A percentile compares a stretch with the other conserved stretches of the same genome.
Conservation (phyloP, 345 rosid species). For the Kandelia obovata region DNA sequence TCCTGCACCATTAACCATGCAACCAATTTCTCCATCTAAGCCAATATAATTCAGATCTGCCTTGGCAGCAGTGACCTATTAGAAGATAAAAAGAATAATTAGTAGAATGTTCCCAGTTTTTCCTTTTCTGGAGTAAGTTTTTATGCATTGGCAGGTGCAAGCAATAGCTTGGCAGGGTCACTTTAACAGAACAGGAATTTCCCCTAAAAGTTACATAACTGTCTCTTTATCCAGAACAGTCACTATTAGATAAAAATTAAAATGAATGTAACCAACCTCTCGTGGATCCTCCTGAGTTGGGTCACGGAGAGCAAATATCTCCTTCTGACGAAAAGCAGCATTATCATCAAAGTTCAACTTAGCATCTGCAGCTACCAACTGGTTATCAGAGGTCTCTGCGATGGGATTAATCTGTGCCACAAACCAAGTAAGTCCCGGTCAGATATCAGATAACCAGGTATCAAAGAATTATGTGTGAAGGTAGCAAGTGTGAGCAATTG, state of each 20-base stretch:
- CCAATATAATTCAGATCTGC: constrained; percentile 98
- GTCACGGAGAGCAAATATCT: constrained; percentile 75
- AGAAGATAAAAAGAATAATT: constrained; percentile 17
- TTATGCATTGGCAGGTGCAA: not conserved
- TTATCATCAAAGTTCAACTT: constrained; percentile 98
- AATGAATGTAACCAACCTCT: constrained; percentile 51
- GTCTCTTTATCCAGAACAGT: constrained; percentile 1
- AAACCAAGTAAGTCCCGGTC: not conserved
- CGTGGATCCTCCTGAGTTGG: constrained; percentile 97
- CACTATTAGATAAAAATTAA: not conserved
- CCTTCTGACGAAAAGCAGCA: constrained; percentile 92
- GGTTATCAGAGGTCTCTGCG: constrained; percentile 81
- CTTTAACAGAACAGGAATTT: not conserved
- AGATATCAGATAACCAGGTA: constrained; percentile 10
- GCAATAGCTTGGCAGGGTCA: not conserved
- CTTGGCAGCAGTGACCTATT: constrained; percentile 85
- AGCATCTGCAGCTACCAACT: constrained; percentile 99
- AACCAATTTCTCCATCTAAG: constrained; percentile 98
- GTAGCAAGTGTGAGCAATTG: not conserved
- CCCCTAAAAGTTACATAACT: not conserved
- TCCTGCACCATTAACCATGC: constrained; percentile 99
- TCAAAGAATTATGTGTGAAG: not conserved
- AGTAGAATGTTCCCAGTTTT: not conserved
- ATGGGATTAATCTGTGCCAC: constrained; percentile 85
- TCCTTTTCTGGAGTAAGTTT: not conserved